These are phyloP conservation scores for Clonostachys chloroleuca DNA, from an alignment of 2,329 filamentous ascomycete genomes.

Conservation along the genomic window DNA sequence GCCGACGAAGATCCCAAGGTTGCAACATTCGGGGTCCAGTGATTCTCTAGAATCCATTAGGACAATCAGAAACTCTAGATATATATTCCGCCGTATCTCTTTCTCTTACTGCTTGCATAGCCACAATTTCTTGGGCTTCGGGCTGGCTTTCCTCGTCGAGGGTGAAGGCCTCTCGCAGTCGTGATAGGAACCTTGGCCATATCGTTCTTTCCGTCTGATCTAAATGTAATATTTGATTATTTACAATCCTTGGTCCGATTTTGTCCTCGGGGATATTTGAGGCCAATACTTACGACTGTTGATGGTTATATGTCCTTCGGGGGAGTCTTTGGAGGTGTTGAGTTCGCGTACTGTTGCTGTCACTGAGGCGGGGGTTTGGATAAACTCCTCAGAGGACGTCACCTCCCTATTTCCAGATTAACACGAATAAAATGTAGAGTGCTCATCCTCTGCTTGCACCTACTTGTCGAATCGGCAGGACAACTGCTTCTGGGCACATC, in stretches of 20 bases:
- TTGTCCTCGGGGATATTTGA: not conserved
- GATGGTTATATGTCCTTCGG: constrained; percentile 7
- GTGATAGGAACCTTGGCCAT: constrained; percentile 18
- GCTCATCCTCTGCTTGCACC: not conserved
- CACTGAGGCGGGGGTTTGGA: too few relatives aligned
- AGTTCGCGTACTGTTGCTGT: too few relatives aligned
- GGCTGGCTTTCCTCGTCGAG: constrained; percentile 10
- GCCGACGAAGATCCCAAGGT: constrained; percentile 9
- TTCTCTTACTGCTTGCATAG: constrained; percentile 9
- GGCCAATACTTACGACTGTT: constrained; percentile 4
- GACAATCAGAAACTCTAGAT: not conserved
- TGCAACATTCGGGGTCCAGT: constrained; percentile 6
- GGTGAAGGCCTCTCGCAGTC: constrained; percentile 17
- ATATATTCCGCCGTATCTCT: not conserved
- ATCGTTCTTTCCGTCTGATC: constrained; percentile 13
- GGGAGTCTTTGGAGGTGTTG: too few relatives aligned
- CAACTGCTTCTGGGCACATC: constrained; percentile 15
- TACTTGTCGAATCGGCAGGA: constrained; percentile 10
- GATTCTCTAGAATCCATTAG: constrained; percentile 3
- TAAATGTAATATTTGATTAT: constrained; percentile 1
- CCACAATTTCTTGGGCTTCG: constrained; percentile 10
- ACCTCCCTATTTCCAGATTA: constrained; percentile 1
- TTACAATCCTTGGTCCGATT: not conserved
- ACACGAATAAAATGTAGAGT: not conserved
- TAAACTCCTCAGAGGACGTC: too few relatives aligned